Evolutionary conservation across 257 asterid species (phyloP), one percentile per base, ranked within the genome.

Genomic region (Plectranthus barbatus): DNA sequence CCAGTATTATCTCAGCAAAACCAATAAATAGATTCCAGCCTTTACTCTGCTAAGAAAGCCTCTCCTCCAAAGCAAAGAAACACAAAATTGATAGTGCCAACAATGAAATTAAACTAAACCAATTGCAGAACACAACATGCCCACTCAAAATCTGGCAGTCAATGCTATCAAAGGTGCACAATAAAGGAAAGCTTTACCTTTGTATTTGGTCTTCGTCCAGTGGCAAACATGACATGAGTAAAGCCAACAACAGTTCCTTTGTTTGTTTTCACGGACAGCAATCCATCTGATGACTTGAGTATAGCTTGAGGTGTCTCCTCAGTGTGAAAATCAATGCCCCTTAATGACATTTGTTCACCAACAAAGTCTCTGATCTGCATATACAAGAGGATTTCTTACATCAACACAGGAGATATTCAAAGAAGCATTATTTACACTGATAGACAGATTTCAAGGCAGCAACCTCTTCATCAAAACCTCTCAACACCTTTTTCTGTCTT

Each of bases 401-500:
- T 62, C 31, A 45, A 66, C 40, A 65, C 11, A 49, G 20, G 36
- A 47, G 39, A 64, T 9, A 62, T 36, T 33, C 29, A n/a, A 63
- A 10, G 49, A 53, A 55, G 75, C 59, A 56, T 49, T 42, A 40
- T 52, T 31, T 39, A 63, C 20, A 37, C 49, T 2, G 47, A 57
- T 52, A 56, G 72, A 39, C 61, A 13, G 14, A 72, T 40, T 42
- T 23, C 42, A 48, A 17, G 44, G 59, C 41, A 41, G 31, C 72
- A 29, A 85, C 99, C 92, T 92, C 97, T 78, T 92, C 99, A 74
- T 89, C 99, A 60, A 93, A 93, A 64, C 96, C 99, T 81, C 99
- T 81, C 75, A 93, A 74, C 57, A 93, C 79, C 73, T 89, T 76
- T 69, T 89, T 87, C 79, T 93, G 99, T 77, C 99, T 81, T 68